A percentile compares a stretch with the other conserved stretches of the same genome.
Evolutionary conservation across 192 early-diverging fungal genomes (phyloP).

Genomic region (Coemansia brasiliensis): DNA sequence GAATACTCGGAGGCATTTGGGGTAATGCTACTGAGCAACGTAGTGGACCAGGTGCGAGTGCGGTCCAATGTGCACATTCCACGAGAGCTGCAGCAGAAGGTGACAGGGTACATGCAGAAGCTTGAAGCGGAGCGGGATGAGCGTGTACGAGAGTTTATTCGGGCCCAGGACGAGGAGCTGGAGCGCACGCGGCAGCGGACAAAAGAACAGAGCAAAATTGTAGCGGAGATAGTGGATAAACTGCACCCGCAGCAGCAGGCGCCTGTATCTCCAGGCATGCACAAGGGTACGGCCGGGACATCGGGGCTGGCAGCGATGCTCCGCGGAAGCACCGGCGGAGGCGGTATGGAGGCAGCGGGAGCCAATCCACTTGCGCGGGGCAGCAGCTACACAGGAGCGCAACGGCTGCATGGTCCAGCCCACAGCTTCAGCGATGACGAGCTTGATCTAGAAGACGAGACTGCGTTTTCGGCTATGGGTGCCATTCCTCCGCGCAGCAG

Average conservation of each 20-base stretch:
- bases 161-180: slow-evolving; percentile 38
- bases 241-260: slow-evolving; percentile 21
- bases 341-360: not conserved
- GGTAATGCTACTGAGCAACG: slow-evolving; percentile 21
- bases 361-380: not conserved
- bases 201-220: slow-evolving; percentile 24
- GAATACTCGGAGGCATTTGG: slow-evolving; percentile 51
- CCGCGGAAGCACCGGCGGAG: slow-evolving; percentile 13
- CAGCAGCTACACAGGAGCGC: not conserved
- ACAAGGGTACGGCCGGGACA: slow-evolving; percentile 13
- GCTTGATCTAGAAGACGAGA: slow-evolving; percentile 3
- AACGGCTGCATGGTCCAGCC: not conserved
- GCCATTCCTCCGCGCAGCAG: not conserved
- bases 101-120: slow-evolving; percentile 29
- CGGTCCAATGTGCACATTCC: slow-evolving; percentile 21
- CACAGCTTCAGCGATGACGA: slow-evolving; percentile 8
- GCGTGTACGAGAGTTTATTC: slow-evolving; percentile 42
- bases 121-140: slow-evolving; percentile 37
- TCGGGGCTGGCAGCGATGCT: slow-evolving; percentile 53
- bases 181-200: slow-evolving; percentile 26
- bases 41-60: slow-evolving; percentile 4
- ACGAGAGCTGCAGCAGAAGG: slow-evolving; percentile 41
- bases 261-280: not conserved
- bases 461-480: slow-evolving; percentile 2
- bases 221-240: slow-evolving; percentile 28